These are phyloP conservation scores for Aegle marmelos DNA, from an alignment of 345 rosid species.

Conservation along the genomic window DNA sequence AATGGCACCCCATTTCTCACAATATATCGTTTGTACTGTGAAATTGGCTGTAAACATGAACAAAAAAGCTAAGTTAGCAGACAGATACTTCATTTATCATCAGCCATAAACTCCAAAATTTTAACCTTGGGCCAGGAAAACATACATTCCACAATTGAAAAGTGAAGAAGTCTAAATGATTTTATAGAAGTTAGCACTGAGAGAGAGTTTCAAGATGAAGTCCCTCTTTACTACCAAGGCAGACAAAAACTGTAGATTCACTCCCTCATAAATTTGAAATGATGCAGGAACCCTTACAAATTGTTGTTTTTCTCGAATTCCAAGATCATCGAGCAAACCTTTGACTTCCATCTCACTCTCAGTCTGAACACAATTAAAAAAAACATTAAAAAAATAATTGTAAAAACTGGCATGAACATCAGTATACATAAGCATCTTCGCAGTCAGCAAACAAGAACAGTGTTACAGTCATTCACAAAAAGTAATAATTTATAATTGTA, in stretches of 20 bases:
- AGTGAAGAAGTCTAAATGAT: neutral
- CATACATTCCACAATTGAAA: neutral
- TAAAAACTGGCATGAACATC: neutral
- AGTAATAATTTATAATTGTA: neutral
- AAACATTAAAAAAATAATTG: neutral
- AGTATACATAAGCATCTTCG: neutral
- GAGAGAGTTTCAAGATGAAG: neutral
- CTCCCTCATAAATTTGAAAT: neutral
- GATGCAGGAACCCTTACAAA: conserved; percentile 49
- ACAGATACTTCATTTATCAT: neutral
- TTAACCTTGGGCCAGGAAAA: neutral
- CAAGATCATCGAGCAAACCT: conserved; percentile 71
- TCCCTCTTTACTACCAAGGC: neutral
- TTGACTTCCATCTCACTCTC: conserved; percentile 76
- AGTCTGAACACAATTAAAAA: conserved; percentile 46
- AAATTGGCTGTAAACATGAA: conserved; percentile 60
- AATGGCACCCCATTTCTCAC: conserved; percentile 75
- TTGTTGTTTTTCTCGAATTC: conserved; percentile 78
- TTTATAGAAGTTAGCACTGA: neutral
- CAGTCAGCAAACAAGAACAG: neutral
- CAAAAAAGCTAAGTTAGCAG: conserved; percentile 12
- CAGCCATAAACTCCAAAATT: neutral
- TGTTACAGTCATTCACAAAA: neutral
- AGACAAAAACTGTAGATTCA: neutral
- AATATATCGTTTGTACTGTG: conserved; percentile 76